Percentiles rank a stretch among this genome's conserved stretches.
These are phyloP conservation scores for Staphylotrichum tortipilum DNA, from an alignment of 495 filamentous ascomycete genomes.

Conservation along the genomic window DNA sequence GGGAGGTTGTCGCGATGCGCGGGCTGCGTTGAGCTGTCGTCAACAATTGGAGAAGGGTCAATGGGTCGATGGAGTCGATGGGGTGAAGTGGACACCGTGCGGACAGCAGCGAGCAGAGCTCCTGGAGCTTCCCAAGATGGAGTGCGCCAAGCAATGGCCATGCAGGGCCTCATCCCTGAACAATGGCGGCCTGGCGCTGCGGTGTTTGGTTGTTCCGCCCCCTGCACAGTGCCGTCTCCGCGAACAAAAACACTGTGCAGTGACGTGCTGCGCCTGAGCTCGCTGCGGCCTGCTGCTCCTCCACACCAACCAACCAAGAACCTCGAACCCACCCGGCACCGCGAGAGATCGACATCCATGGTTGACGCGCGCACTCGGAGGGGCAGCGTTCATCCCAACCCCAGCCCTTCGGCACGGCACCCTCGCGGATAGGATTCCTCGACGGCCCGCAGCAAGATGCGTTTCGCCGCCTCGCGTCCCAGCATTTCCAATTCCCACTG, in stretches of 20 bases:
- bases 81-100: neutral
- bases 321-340: neutral
- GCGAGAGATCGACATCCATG: neutral
- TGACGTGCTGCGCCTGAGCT: slow-evolving; percentile 12
- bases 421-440: neutral
- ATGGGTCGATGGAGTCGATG: too few relatives aligned
- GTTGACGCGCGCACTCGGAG: neutral
- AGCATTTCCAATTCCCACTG: slow-evolving; percentile 2
- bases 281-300: neutral
- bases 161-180: neutral
- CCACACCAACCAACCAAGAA: too few relatives aligned
- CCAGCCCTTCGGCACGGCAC: neutral
- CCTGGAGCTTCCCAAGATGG: neutral
- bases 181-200: neutral
- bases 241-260: slow-evolving; percentile 3
- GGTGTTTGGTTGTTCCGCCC: slow-evolving; percentile 8
- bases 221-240: slow-evolving; percentile 1
- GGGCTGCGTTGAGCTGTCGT: neutral
- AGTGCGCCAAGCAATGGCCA: neutral
- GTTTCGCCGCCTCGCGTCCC: neutral
- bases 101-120: neutral
- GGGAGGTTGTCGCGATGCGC: neutral
- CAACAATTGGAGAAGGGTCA: too few relatives aligned
- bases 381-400: neutral
- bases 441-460: slow-evolving; percentile 10